A percentile compares a stretch with the other conserved stretches of the same genome.
Evolutionary conservation across 139 green algal genomes (phyloP).

Genomic region (Tetraselmis striata): DNA sequence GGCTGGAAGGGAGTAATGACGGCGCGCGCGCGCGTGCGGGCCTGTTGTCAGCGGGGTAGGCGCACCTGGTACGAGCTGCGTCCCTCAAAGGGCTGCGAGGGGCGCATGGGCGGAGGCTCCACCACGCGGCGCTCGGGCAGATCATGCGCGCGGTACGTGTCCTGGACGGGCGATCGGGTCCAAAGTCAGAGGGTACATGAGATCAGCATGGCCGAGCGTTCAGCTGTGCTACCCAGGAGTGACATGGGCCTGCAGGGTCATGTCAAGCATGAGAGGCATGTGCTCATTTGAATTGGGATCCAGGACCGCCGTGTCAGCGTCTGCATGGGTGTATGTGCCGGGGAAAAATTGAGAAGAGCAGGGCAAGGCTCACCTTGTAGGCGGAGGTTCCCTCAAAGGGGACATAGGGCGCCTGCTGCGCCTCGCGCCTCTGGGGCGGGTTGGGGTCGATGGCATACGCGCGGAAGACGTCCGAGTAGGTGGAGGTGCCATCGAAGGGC

Average conservation of each 20-base stretch:
- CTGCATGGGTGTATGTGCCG: too few relatives aligned
- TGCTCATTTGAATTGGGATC: too few relatives aligned
- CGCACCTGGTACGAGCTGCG: not conserved
- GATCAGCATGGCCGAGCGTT: too few relatives aligned
- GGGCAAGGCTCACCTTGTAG: not conserved
- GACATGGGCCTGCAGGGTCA: too few relatives aligned
- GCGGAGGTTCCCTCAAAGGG: not conserved
- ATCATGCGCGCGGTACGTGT: not conserved
- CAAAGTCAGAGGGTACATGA: too few relatives aligned
- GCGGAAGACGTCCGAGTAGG: conserved; percentile 19
- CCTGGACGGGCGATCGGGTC: too few relatives aligned
- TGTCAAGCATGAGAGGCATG: too few relatives aligned
- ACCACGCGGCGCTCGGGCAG: not conserved
- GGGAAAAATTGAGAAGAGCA: not conserved
- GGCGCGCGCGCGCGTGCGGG: too few relatives aligned
- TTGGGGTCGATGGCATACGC: conserved; percentile 2
- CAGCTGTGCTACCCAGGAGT: too few relatives aligned
- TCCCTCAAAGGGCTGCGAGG: not conserved
- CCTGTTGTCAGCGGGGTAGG: too few relatives aligned
- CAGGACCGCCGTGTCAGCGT: too few relatives aligned
- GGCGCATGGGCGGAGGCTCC: not conserved
- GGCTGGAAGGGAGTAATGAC: too few relatives aligned
- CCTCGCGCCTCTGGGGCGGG: not conserved
- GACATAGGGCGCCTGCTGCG: not conserved
- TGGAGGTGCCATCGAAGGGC: conserved; percentile 19